A percentile compares a stretch with the other conserved stretches of the same genome.
Conservation (phyloP, 1,284 basidiomycete species). For the Fomitopsis palustris region DNA sequence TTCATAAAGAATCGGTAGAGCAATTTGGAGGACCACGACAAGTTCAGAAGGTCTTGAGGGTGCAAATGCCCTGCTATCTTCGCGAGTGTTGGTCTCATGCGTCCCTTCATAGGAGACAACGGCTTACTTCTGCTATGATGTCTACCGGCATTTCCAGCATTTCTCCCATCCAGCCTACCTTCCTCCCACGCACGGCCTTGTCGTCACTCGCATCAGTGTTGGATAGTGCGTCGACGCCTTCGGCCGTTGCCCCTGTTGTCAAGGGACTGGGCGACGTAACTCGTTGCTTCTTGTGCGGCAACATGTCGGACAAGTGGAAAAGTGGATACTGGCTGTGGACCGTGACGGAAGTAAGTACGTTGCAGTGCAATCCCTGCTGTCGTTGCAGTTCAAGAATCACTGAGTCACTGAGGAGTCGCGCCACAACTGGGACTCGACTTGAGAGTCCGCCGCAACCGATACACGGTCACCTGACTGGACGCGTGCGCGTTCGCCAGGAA, state of each 20-base stretch:
- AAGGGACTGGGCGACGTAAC: too few species aligned
- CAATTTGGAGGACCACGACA: background rate
- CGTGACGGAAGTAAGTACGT: background rate
- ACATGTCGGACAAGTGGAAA: background rate
- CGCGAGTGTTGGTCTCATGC: background rate
- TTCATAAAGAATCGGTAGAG: background rate
- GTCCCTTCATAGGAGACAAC: background rate
- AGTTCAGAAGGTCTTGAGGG: background rate
- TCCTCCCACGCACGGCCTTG: background rate
- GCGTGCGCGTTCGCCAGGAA: too few species aligned
- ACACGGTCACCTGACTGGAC: too few species aligned
- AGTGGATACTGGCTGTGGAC: background rate
- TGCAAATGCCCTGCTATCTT: background rate
- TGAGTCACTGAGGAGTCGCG: too few species aligned
- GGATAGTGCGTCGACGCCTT: too few species aligned
- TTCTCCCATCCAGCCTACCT: background rate
- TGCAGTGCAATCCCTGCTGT: background rate
- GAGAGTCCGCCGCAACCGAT: too few species aligned
- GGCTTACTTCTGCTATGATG: background rate
- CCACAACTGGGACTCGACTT: too few species aligned
- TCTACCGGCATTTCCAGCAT: background rate
- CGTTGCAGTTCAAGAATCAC: too few species aligned
- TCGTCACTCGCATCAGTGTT: background rate
- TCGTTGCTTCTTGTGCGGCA: too few species aligned
- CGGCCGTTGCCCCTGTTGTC: too few species aligned